Conservation (phyloP, 2,329 filamentous ascomycete species). For the Colletotrichum limetticola region DNA sequence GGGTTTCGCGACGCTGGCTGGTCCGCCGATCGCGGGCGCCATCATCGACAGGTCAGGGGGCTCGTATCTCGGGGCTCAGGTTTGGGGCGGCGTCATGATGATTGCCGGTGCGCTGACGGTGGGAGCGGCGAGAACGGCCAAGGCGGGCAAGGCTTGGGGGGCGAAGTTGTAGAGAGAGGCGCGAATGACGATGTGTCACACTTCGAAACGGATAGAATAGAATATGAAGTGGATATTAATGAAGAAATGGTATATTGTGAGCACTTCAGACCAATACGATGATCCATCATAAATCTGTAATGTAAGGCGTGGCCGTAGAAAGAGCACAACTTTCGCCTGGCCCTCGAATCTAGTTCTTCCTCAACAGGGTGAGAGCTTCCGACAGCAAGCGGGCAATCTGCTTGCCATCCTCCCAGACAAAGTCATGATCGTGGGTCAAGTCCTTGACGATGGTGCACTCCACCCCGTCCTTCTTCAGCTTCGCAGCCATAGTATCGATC, state of each 20-base stretch:
- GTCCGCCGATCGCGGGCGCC: constrained; percentile 55
- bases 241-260: constrained; percentile 15
- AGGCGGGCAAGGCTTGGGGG: constrained; percentile 48
- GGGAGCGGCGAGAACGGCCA: constrained; percentile 45
- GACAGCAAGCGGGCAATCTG: constrained; percentile 62
- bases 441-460: constrained; percentile 48
- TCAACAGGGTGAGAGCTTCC: constrained; percentile 37
- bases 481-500: constrained; percentile 64
- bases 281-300: neutral
- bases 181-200: neutral
- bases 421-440: constrained; percentile 69
- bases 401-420: constrained; percentile 69
- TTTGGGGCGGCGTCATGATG: constrained; percentile 58
- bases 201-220: neutral
- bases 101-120: constrained; percentile 46
- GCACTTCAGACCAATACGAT: neutral
- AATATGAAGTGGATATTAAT: neutral
- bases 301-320: neutral
- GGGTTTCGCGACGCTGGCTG: constrained; percentile 55
- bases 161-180: constrained; percentile 46
- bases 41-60: constrained; percentile 55
- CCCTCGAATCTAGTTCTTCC: neutral
- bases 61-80: constrained; percentile 54
- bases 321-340: neutral
- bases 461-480: constrained; percentile 54